Percentiles rank a stretch among this genome's conserved stretches.
phyloP scores from a whole-genome alignment of 768 basidiomycete species.

The Kondoa subrosea region DNA sequence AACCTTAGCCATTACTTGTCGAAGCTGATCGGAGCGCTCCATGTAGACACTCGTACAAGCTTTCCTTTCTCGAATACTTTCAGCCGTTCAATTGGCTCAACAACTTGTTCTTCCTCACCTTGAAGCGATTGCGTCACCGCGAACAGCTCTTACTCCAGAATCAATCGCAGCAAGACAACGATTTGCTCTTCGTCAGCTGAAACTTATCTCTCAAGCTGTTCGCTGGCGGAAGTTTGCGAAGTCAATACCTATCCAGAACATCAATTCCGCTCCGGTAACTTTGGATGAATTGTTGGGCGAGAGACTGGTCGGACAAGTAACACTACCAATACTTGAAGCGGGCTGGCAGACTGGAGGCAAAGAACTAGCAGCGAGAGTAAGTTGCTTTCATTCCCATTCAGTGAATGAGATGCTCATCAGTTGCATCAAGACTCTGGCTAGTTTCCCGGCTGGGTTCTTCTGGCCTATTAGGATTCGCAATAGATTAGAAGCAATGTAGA shows the following conservation, averaged over 20 bases:
- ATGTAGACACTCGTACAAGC: constrained; percentile 20
- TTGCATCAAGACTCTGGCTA: neutral
- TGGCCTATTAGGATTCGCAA: neutral
- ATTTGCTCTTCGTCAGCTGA: constrained; percentile 30
- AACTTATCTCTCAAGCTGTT: constrained; percentile 32
- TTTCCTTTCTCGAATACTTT: constrained; percentile 20
- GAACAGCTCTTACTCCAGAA: constrained; percentile 32
- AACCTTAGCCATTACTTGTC: neutral
- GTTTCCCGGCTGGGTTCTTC: neutral
- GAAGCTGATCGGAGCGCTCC: neutral
- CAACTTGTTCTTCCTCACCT: constrained; percentile 20
- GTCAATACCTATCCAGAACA: constrained; percentile 13
- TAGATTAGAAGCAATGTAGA: neutral
- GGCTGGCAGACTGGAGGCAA: constrained; percentile 34
- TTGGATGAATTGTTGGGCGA: constrained; percentile 27
- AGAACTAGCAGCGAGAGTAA: constrained; percentile 30
- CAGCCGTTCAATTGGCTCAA: constrained; percentile 9
- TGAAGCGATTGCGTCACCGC: constrained; percentile 21
- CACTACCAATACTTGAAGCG: constrained; percentile 31
- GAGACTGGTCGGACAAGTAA: constrained; percentile 31
- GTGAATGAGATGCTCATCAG: neutral
- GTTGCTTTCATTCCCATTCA: constrained; percentile 11
- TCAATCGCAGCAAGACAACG: constrained; percentile 31
- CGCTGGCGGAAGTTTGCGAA: constrained; percentile 31
- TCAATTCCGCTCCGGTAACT: constrained; percentile 20